Base-by-base conservation (phyloP, 345 rosid species). In the Bretschneidera sinensis region DNA sequence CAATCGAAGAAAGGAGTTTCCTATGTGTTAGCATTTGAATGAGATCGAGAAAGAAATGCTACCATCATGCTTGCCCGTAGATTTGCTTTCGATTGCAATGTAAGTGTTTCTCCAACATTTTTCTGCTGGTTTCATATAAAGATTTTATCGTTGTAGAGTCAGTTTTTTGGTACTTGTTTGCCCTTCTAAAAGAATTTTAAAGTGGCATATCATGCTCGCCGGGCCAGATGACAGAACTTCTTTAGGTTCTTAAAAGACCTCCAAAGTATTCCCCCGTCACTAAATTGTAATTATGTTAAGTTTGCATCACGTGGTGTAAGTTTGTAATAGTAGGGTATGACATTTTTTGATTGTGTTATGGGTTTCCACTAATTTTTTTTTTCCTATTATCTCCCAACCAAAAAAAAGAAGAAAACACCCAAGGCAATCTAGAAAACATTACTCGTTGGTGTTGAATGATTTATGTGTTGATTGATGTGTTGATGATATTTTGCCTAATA, bases 61-160 rank as follows among this genome's bases (percentile, higher is more conserved):
- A 83, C 96, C 18, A 77, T 91, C 63, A 88, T 95, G 96, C 96
- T 95, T 49, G 95, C 96, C 21, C 78, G 95, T 63, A 82, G 97
- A 68, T 88, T 91, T 52, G 99, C 99, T 59, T 95, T 83, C n/a
- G 91, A 95, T 73, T 88, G 92, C 76, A 95, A 95, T 76, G 97
- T 91, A 84, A 81, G 85, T 76, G 43, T 23, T 50, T 6, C 16
- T 48, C 17, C 16, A 51, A n/a, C 15, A 59, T 22, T 45, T 34
- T 2, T 51, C 16, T 51, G 11, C 24, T 31, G 56, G 35, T 17
- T 54, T 19, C n/a, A n/a, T n/a, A n/a, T 25, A 50, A 39, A 31
- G 51, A 31, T 25, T 34, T 13, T 35, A 35, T 45, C 31, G 39
- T 57, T 5, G 55, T 8, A 34, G 28, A 34, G 28, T 45, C 18